Percentiles rank a stretch among this genome's conserved stretches.
Evolutionary conservation across 2,329 filamentous ascomycete genomes (phyloP).

Genomic region (Leptosphaerulina australis): DNA sequence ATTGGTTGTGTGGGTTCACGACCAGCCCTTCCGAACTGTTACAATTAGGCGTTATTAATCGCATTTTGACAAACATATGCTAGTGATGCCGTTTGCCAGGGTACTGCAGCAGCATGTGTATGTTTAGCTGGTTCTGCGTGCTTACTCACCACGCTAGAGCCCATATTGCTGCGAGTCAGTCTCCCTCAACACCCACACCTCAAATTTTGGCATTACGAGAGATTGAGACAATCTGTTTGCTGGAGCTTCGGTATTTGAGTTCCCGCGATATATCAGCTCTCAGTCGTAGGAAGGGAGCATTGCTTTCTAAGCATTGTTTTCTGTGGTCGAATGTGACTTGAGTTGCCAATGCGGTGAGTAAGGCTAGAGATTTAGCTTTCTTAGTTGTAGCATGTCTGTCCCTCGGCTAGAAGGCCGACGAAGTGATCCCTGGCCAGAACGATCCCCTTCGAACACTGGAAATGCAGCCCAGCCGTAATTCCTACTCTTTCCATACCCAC

Average conservation of each 20-base stretch:
- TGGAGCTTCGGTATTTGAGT: background rate
- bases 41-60: background rate
- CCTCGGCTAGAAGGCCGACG: background rate
- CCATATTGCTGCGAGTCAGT: background rate
- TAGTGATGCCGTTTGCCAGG: background rate
- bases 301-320: no score
- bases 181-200: background rate
- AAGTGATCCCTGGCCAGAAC: background rate
- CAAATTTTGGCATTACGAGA: background rate
- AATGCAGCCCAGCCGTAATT: background rate
- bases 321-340: no score
- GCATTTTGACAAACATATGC: background rate
- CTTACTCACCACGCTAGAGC: slow-evolving; percentile 6
- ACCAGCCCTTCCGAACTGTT: slow-evolving; percentile 4
- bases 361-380: background rate
- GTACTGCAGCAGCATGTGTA: background rate
- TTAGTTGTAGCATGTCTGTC: background rate
- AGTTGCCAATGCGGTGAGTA: background rate
- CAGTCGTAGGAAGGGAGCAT: background rate
- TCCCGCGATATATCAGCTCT: background rate
- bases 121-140: background rate
- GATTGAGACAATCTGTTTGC: background rate
- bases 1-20: background rate
- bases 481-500: background rate
- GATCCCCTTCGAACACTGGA: background rate